These are phyloP conservation scores for Termitomyces sp. DNA, from an alignment of 768 basidiomycete genomes.

Conservation along the genomic window DNA sequence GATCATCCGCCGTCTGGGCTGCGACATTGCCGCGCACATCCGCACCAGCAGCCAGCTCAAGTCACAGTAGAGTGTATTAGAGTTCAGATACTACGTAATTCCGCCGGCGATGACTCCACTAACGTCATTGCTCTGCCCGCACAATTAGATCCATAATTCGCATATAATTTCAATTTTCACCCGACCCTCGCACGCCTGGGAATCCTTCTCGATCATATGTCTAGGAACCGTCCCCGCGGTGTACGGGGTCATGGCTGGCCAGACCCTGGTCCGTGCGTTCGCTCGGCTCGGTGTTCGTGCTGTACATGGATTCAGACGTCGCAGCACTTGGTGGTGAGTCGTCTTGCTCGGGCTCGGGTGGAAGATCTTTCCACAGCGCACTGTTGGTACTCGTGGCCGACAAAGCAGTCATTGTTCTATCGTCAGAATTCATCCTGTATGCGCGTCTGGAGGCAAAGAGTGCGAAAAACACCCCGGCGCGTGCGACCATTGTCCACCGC, in stretches of 20 bases:
- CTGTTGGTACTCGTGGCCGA: no score
- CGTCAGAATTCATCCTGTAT: no score
- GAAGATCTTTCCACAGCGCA: slow-evolving; percentile 1
- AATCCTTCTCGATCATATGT: slow-evolving; percentile 4
- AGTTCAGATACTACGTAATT: slow-evolving; percentile 11
- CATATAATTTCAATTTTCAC: background rate
- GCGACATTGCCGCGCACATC: slow-evolving; percentile 23
- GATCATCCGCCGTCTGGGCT: slow-evolving; percentile 30
- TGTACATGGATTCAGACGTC: slow-evolving; percentile 8
- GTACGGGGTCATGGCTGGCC: slow-evolving; percentile 2
- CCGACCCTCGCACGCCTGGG: background rate
- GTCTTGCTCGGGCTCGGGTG: background rate
- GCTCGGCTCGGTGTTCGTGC: background rate
- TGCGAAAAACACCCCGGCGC: slow-evolving; percentile 44
- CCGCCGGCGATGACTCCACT: background rate
- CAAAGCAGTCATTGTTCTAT: background rate
- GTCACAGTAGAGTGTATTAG: slow-evolving; percentile 10
- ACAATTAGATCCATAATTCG: background rate
- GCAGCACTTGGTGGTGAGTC: background rate
- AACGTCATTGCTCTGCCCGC: slow-evolving; percentile 1
- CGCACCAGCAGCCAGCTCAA: slow-evolving; percentile 12
- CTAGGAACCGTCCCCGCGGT: background rate
- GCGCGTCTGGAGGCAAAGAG: slow-evolving; percentile 46
- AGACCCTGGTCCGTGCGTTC: no score
- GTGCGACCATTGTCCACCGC: slow-evolving; percentile 36